phyloP scores from a whole-genome alignment of 495 filamentous ascomycete genomes.

The Glonium stellatum region DNA sequence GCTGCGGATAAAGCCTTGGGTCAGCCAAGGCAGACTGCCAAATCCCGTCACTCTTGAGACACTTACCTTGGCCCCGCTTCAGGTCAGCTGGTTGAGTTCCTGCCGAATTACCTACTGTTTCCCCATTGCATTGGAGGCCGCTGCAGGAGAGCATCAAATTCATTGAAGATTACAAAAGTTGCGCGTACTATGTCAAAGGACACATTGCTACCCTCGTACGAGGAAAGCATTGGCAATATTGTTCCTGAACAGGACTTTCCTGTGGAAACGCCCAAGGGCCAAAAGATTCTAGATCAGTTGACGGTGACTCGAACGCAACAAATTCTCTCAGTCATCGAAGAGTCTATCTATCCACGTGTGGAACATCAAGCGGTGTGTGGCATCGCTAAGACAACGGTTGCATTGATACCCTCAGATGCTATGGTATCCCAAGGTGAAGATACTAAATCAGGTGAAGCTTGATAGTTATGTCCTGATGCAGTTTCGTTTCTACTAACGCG shows the following conservation, averaged over 20 bases:
- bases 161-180: no score
- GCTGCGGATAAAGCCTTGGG: neutral
- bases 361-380: conserved; percentile 23
- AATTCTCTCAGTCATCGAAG: conserved; percentile 13
- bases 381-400: conserved; percentile 24
- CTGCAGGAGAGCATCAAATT: neutral
- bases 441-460: conserved; percentile 21
- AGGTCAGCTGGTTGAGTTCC: neutral
- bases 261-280: conserved; percentile 9
- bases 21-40: neutral
- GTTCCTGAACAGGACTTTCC: neutral
- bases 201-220: conserved; percentile 11
- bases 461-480: neutral
- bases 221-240: conserved; percentile 10
- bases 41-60: neutral
- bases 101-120: neutral
- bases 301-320: conserved; percentile 21
- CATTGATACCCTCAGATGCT: conserved; percentile 25
- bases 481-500: neutral
- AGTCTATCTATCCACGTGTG: conserved; percentile 15
- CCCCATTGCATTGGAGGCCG: no score
- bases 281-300: conserved; percentile 17
- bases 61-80: neutral
- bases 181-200: conserved; percentile 25
- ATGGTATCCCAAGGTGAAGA: conserved; percentile 5